These are phyloP conservation scores for Ceriops decandra DNA, from an alignment of 345 rosid species.

Conservation along the genomic window DNA sequence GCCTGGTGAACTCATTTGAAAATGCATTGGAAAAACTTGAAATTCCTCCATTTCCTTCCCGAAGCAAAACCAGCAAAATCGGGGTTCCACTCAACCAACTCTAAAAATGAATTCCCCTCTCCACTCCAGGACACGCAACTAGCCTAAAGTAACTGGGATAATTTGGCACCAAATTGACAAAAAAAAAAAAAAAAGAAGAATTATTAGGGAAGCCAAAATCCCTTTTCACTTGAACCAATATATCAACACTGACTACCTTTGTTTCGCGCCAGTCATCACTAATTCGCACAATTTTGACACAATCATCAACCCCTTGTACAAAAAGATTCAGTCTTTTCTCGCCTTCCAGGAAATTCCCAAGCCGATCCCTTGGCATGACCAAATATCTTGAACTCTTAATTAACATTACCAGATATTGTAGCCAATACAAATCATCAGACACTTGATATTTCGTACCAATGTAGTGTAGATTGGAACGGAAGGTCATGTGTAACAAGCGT, in stretches of 20 bases:
- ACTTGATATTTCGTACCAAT: too few relatives aligned
- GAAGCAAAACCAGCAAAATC: conserved; percentile 58
- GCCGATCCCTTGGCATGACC: conserved; percentile 35
- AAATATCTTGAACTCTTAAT: too few relatives aligned
- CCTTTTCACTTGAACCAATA: conserved; percentile 67
- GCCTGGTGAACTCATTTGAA: conserved; percentile 71
- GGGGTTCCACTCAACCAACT: conserved; percentile 64
- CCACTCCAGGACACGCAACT: conserved; percentile 50
- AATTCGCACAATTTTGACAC: conserved; percentile 73
- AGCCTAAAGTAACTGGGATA: conserved; percentile 62
- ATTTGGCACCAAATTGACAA: conserved; percentile 53
- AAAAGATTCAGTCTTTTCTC: conserved; percentile 42
- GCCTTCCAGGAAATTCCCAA: conserved; percentile 55
- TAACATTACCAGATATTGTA: too few relatives aligned
- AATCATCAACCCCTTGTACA: conserved; percentile 44
- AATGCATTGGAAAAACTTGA: conserved; percentile 66
- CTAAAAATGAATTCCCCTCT: conserved; percentile 57
- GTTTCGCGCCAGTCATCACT: conserved; percentile 71
- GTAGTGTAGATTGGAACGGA: too few relatives aligned
- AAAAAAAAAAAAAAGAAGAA: conserved; percentile 19
- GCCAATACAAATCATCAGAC: too few relatives aligned
- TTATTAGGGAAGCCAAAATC: conserved; percentile 86
- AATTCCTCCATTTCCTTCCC: conserved; percentile 76
- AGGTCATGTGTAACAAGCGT: too few relatives aligned
- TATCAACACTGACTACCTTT: conserved; percentile 53